Conservation (phyloP, 1,284 basidiomycete species). For the Trichosporon asahii region DNA sequence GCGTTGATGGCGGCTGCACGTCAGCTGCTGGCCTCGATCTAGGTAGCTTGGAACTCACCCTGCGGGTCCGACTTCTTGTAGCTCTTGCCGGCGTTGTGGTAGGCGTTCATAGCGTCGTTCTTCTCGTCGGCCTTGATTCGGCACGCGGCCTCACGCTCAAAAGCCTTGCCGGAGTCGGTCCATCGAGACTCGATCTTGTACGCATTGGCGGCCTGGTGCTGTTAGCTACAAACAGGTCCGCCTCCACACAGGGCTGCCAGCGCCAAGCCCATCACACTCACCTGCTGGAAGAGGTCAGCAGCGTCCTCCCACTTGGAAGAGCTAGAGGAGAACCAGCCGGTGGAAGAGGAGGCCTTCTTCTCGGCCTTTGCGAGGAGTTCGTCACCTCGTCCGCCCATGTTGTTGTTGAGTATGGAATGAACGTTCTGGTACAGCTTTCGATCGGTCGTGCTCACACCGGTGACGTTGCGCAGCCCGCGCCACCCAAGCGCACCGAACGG, state of each 20-base stretch:
- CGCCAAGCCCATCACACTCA: slow-evolving; percentile 15
- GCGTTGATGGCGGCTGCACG: slow-evolving; percentile 80
- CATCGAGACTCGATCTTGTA: slow-evolving; percentile 94
- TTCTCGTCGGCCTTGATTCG: slow-evolving; percentile 77
- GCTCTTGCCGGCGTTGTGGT: slow-evolving; percentile 93
- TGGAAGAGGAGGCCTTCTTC: slow-evolving; percentile 80
- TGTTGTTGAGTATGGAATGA: slow-evolving; percentile 7
- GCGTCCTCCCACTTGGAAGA: slow-evolving; percentile 85
- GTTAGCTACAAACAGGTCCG: slow-evolving; percentile 13
- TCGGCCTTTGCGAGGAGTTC: slow-evolving; percentile 77
- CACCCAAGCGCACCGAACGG: not conserved
- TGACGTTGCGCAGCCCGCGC: slow-evolving; percentile 13
- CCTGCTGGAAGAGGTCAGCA: slow-evolving; percentile 71
- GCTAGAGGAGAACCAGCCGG: slow-evolving; percentile 77
- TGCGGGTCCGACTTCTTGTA: slow-evolving; percentile 85
- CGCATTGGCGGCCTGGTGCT: slow-evolving; percentile 86
- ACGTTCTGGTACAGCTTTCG: slow-evolving; percentile 3
- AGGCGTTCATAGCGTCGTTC: slow-evolving; percentile 92
- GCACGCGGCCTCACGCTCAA: slow-evolving; percentile 84
- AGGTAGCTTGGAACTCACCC: slow-evolving; percentile 57
- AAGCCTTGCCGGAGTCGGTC: slow-evolving; percentile 83
- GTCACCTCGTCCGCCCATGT: slow-evolving; percentile 45
- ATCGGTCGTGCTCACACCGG: not conserved
- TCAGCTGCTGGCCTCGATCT: not conserved
- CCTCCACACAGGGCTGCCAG: slow-evolving; percentile 10